These are phyloP conservation scores for Tothia fuscella DNA, from an alignment of 2,329 filamentous ascomycete species.

Conservation along the genomic window DNA sequence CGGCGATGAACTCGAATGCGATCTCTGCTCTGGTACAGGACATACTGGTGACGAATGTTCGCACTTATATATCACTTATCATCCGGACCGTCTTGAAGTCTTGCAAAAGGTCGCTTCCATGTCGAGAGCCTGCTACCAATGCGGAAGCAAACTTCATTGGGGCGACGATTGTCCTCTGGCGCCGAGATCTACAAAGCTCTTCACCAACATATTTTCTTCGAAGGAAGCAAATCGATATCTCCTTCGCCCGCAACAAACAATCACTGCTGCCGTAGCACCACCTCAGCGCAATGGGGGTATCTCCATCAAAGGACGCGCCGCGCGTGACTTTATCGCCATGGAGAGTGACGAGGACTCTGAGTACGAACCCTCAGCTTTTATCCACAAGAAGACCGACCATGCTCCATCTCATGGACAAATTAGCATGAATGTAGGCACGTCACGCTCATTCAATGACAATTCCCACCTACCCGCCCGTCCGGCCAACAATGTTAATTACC, in stretches of 20 bases:
- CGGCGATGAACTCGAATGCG: conserved; percentile 46
- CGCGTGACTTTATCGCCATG: too few species aligned
- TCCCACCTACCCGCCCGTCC: background rate
- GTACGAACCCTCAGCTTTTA: too few species aligned
- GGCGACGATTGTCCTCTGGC: conserved; percentile 41
- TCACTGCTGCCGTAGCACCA: too few species aligned
- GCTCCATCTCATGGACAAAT: background rate
- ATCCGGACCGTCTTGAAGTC: conserved; percentile 18
- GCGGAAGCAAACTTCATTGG: conserved; percentile 44
- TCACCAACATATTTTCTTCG: too few species aligned
- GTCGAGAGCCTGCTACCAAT: conserved; percentile 43
- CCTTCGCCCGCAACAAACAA: too few species aligned
- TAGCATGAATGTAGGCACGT: background rate
- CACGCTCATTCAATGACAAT: background rate
- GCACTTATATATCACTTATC: conserved; percentile 48
- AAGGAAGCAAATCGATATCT: background rate
- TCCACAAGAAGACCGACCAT: too few species aligned
- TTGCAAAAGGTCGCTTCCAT: conserved; percentile 40
- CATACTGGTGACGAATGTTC: conserved; percentile 52
- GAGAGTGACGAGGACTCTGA: too few species aligned
- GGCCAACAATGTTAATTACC: background rate
- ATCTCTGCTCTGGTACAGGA: conserved; percentile 42
- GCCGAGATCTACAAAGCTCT: too few species aligned
- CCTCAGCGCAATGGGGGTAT: too few species aligned
- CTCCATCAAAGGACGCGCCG: too few species aligned